Conservation (phyloP, 1,284 basidiomycete species). For the Lentinus polychrous region DNA sequence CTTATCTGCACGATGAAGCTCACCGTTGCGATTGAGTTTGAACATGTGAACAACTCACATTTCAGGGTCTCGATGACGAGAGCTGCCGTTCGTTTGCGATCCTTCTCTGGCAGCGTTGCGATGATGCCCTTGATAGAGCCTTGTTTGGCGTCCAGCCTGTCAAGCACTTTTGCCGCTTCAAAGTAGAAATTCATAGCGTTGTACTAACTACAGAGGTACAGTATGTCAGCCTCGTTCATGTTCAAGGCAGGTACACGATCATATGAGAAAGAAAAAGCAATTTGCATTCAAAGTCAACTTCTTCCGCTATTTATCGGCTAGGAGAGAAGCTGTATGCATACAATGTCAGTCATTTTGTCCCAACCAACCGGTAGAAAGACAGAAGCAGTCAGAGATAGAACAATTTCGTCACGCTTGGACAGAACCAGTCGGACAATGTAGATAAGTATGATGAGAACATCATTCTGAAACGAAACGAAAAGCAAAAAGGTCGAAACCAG, state of each 20-base stretch:
- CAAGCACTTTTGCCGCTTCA: conserved; percentile 75
- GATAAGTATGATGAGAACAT: conserved; percentile 60
- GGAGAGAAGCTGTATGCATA: conserved; percentile 10
- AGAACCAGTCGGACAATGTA: conserved; percentile 73
- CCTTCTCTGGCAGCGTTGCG: conserved; percentile 64
- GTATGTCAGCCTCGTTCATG: neutral
- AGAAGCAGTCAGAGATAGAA: conserved; percentile 11
- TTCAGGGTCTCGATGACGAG: conserved; percentile 89
- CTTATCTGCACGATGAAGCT: conserved; percentile 49
- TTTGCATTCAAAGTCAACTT: neutral
- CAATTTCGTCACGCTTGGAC: conserved; percentile 22
- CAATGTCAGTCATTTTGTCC: conserved; percentile 6
- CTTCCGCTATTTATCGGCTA: neutral
- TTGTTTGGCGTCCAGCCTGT: conserved; percentile 78
- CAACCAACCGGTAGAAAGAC: conserved; percentile 4
- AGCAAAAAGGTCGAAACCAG: conserved; percentile 5
- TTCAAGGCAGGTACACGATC: neutral
- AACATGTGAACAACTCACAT: conserved; percentile 50
- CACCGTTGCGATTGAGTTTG: neutral
- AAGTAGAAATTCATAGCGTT: conserved; percentile 88
- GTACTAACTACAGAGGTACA: conserved; percentile 20
- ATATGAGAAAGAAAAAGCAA: neutral
- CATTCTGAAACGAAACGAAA: conserved; percentile 31
- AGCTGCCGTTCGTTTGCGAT: conserved; percentile 70
- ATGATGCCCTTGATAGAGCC: conserved; percentile 82